Percentiles rank a stretch among this genome's conserved stretches.
Evolutionary conservation across 1,284 basidiomycete species (phyloP).

Genomic region (Erythrobasidium hasegawianum): DNA sequence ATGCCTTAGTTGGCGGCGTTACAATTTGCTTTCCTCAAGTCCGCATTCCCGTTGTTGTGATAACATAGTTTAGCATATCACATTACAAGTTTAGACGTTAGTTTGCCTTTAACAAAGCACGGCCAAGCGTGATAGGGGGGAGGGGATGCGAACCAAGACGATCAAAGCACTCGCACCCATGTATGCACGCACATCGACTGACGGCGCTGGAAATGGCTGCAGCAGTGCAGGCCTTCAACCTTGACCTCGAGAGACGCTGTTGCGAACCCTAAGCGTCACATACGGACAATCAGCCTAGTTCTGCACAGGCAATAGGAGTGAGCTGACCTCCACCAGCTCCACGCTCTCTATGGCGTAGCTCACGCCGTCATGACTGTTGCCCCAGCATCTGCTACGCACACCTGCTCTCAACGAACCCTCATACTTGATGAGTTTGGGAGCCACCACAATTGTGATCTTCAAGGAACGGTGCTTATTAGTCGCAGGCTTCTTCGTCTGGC

Average conservation of each 20-base stretch:
- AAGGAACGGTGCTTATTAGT: conserved; percentile 41
- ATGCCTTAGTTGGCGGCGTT: too few relatives aligned
- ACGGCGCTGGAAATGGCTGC: neutral
- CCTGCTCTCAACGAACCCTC: conserved; percentile 54
- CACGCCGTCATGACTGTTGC: conserved; percentile 58
- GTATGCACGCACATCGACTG: conserved; percentile 20
- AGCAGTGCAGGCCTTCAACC: conserved; percentile 8
- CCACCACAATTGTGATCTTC: conserved; percentile 53
- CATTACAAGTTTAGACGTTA: too few relatives aligned
- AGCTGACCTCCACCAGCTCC: conserved; percentile 50
- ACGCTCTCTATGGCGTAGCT: conserved; percentile 55
- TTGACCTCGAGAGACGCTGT: conserved; percentile 6
- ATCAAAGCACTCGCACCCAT: conserved; percentile 7
- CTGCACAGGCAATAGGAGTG: too few relatives aligned
- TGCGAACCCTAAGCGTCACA: conserved; percentile 12
- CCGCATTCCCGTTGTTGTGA: too few relatives aligned
- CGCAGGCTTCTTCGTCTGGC: conserved; percentile 7
- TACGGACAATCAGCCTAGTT: too few relatives aligned
- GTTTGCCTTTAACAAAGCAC: too few relatives aligned
- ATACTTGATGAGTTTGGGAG: conserved; percentile 55
- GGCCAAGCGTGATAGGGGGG: neutral
- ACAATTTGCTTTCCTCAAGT: too few relatives aligned
- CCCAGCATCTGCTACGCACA: conserved; percentile 55
- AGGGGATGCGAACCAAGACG: neutral
- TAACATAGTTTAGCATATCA: too few relatives aligned